phyloP scores from a whole-genome alignment of 768 basidiomycete species.

The Rhodosporidiobolus odoratus region DNA sequence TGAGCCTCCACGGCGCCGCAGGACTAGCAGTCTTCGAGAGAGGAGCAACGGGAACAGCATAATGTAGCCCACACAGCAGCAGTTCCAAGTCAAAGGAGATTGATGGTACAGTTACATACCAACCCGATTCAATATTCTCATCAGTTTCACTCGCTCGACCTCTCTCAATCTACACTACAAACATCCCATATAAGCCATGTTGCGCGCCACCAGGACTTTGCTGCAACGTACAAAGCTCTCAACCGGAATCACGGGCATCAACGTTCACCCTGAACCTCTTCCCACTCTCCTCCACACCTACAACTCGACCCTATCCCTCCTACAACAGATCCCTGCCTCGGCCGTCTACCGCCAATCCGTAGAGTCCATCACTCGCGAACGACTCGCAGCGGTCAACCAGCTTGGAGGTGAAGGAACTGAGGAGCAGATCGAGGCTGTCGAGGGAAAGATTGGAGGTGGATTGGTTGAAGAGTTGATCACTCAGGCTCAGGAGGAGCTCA shows the following conservation, averaged over 20 bases:
- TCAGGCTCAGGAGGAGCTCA: conserved; percentile 75
- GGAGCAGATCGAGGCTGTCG: conserved; percentile 59
- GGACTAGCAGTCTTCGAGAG: too few relatives aligned
- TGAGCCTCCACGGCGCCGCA: too few relatives aligned
- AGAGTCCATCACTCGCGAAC: conserved; percentile 75
- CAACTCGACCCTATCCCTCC: conserved; percentile 62
- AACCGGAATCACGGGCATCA: conserved; percentile 81
- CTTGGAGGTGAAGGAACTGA: conserved; percentile 52
- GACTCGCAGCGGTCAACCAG: conserved; percentile 59
- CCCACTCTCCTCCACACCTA: conserved; percentile 71
- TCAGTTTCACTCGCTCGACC: conserved; percentile 25
- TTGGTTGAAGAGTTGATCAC: conserved; percentile 80
- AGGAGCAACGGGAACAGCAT: too few relatives aligned
- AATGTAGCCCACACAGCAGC: too few relatives aligned
- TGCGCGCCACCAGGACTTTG: neutral
- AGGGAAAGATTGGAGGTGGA: conserved; percentile 72
- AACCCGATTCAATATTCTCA: too few relatives aligned
- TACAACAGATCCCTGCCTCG: conserved; percentile 65
- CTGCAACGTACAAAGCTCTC: conserved; percentile 54
- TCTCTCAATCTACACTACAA: too few relatives aligned
- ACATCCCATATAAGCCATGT: too few relatives aligned
- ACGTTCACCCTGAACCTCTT: conserved; percentile 76
- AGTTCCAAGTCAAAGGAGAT: too few relatives aligned
- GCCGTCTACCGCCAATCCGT: conserved; percentile 85
- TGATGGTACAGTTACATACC: too few relatives aligned